A percentile compares a stretch with the other conserved stretches of the same genome.
These are phyloP conservation scores for Cryptococcus sp. DNA, from an alignment of 1,284 basidiomycete genomes.

Conservation along the genomic window DNA sequence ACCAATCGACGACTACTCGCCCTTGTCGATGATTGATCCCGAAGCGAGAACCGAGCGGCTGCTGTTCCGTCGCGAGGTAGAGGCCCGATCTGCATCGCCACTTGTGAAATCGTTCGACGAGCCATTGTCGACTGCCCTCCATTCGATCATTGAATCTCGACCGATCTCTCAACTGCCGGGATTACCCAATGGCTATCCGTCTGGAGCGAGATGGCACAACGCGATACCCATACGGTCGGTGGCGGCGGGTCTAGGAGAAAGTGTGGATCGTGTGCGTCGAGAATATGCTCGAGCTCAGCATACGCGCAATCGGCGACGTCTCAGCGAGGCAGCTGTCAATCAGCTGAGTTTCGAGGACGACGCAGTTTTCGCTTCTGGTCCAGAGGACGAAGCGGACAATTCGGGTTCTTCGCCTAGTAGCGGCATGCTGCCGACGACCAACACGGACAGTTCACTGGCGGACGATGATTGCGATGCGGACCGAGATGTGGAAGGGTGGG, in stretches of 20 bases:
- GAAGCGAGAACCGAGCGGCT: constrained; percentile 65
- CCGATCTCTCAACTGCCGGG: constrained; percentile 65
- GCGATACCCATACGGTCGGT: constrained; percentile 48
- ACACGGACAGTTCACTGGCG: constrained; percentile 23
- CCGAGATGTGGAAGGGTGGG: constrained; percentile 35
- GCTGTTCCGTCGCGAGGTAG: constrained; percentile 70
- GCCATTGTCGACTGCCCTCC: constrained; percentile 71
- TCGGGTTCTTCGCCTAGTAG: constrained; percentile 34
- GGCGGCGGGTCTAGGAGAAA: constrained; percentile 43
- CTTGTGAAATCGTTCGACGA: constrained; percentile 66
- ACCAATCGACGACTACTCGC: constrained; percentile 75
- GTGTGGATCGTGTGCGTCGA: constrained; percentile 41
- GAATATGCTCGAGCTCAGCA: constrained; percentile 43
- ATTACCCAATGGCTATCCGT: constrained; percentile 67
- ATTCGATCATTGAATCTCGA: constrained; percentile 62
- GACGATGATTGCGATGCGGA: constrained; percentile 18
- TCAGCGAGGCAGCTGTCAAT: constrained; percentile 20
- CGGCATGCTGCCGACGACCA: constrained; percentile 27
- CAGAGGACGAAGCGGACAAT: constrained; percentile 16
- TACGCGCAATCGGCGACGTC: constrained; percentile 18
- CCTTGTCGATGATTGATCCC: constrained; percentile 67
- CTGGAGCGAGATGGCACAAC: constrained; percentile 28
- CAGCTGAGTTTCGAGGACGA: constrained; percentile 50
- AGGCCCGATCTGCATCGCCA: constrained; percentile 55
- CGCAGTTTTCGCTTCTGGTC: constrained; percentile 33